Conservation (phyloP, 2,329 filamentous ascomycete genomes). For the Paraconiothyrium sp. region DNA sequence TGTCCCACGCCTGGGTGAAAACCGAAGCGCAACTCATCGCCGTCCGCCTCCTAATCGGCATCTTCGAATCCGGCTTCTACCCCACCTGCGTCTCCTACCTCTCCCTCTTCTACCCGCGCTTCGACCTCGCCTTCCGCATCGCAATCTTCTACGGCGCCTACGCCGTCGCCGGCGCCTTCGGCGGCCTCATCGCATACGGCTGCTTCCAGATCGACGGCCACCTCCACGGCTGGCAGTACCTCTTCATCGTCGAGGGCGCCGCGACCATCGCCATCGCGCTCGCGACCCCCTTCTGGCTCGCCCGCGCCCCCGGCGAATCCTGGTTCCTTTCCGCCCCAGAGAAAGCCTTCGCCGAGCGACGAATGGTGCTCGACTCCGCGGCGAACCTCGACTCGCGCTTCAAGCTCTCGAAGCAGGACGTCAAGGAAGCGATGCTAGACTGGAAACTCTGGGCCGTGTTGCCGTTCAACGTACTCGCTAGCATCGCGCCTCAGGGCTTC, state of each 20-base stretch:
- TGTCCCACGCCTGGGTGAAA: slow-evolving; percentile 35
- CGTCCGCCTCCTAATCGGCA: slow-evolving; percentile 47
- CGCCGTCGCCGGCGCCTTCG: slow-evolving; percentile 54
- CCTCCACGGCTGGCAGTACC: slow-evolving; percentile 59
- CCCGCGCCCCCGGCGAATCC: slow-evolving; percentile 38
- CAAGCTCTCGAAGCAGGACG: slow-evolving; percentile 28
- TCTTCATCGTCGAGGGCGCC: slow-evolving; percentile 55
- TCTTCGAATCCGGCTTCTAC: slow-evolving; percentile 65
- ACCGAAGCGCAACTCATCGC: slow-evolving; percentile 30
- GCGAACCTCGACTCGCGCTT: slow-evolving; percentile 18
- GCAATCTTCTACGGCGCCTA: slow-evolving; percentile 57
- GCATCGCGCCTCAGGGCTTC: slow-evolving; percentile 49
- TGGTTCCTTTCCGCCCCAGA: slow-evolving; percentile 50
- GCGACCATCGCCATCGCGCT: slow-evolving; percentile 43
- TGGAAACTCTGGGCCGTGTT: slow-evolving; percentile 37
- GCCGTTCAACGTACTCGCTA: slow-evolving; percentile 55
- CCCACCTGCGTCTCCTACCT: slow-evolving; percentile 64
- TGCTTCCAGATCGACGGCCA: slow-evolving; percentile 59
- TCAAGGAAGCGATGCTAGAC: slow-evolving; percentile 28
- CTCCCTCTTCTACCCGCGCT: slow-evolving; percentile 58
- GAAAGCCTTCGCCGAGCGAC: slow-evolving; percentile 24
- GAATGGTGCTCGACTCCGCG: slow-evolving; percentile 30
- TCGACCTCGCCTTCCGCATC: slow-evolving; percentile 55
- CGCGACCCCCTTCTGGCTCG: slow-evolving; percentile 40
- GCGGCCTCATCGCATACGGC: slow-evolving; percentile 53